Evolutionary conservation across 306 rosid species (phyloP).

Genomic region (Pachyrhizus erosus): DNA sequence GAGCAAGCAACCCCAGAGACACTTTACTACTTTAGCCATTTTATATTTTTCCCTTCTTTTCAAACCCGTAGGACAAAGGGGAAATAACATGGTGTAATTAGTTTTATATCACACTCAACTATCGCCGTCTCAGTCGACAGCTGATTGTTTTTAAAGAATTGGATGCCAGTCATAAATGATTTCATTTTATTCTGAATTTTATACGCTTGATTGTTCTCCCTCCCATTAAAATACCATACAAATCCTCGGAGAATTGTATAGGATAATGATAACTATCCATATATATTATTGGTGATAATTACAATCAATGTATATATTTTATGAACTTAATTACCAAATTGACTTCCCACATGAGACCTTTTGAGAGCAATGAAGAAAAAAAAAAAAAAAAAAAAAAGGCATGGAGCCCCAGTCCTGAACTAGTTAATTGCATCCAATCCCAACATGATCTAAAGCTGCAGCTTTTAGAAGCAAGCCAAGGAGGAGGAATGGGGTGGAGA

Average conservation of each 20-base stretch:
- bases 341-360: not conserved
- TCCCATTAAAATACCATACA: no score
- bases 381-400: not conserved
- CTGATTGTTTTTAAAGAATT: not conserved
- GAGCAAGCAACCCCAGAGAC: not conserved
- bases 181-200: conserved; percentile 11
- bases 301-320: conserved; percentile 10
- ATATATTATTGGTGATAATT: conserved; percentile 25
- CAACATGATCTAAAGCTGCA: conserved; percentile 53
- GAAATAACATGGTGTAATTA: not conserved
- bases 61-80: not conserved
- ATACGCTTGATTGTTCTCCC: no score
- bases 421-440: conserved; percentile 47
- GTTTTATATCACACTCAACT: not conserved
- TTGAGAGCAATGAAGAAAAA: not conserved
- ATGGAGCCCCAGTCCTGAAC: not conserved
- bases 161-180: conserved; percentile 30
- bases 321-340: not conserved
- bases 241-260: not conserved
- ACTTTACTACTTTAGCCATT: not conserved
- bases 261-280: not conserved
- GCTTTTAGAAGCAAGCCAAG: conserved; percentile 76
- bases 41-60: not conserved
- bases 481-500: conserved; percentile 85
- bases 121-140: not conserved